Evolutionary conservation across 1,284 basidiomycete genomes (phyloP), one percentile per base, ranked within the genome.

Genomic region (Cutaneotrichosporon curvatum): DNA sequence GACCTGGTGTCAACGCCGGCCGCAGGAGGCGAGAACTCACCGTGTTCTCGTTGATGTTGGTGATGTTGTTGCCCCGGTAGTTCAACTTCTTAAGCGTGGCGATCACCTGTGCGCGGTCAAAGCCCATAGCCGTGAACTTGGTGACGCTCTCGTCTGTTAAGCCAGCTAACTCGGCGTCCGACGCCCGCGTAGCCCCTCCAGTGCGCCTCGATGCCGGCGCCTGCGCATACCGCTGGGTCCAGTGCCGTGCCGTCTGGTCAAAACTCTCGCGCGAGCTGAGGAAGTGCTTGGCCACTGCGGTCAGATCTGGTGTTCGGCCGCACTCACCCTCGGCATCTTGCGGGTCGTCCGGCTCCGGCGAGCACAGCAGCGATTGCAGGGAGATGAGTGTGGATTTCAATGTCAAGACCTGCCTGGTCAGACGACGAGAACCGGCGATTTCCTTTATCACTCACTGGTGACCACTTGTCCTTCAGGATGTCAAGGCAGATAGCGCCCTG

Each of bases 321-420:
- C 18, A 45, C 61, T 19, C 44, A 73, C 74, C 76, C 73, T 97
- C 91, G 0, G 95, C 94, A 65, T 97, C 95, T 74, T 97, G 94
- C 0, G 94, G 95, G 67, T 98, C 95, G 58, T 85, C 87, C 12
- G 94, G 95, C 68, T 96, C 91, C 0, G 94, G 95, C 3, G 85
- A 87, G 73, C 91, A 96, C n/a, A 98, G 77, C 11, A 98, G 78
- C 22, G 86, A 89, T 68, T 96, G 95, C 15, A 98, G 79, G 0
- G 91, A 95, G 69, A 98, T 92, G 62, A 98, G 77, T 1, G 92
- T 97, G 22, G 90, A 92, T 68, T 96, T 96, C 66, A 98, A 83
- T 1, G 95, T 98, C 55, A 94, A 79, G 34, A 95, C 88, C 42
- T 68, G 54, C 25, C 16, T 33, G n/a, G 44, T 44, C 11, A 48